These are phyloP conservation scores for Diaporthe citriasiana DNA, from an alignment of 2,329 filamentous ascomycete species.

Conservation along the genomic window DNA sequence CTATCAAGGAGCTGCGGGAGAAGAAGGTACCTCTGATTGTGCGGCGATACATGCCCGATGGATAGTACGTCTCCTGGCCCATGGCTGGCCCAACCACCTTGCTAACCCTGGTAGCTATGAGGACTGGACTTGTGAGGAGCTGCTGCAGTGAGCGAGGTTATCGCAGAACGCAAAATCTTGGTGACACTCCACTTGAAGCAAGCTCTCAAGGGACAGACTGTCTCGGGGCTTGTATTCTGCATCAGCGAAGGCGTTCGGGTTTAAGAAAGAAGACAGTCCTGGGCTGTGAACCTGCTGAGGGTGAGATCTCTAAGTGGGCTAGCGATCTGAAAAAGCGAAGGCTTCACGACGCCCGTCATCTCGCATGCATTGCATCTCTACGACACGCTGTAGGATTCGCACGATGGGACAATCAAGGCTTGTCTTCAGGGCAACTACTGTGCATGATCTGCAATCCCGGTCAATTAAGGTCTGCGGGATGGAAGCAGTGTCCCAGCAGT, in stretches of 20 bases:
- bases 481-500: not conserved
- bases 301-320: not conserved
- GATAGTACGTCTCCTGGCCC: constrained; percentile 76
- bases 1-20: constrained; percentile 95
- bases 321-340: constrained; percentile 7
- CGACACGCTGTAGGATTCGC: not conserved
- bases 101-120: constrained; percentile 78
- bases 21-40: constrained; percentile 99
- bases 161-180: constrained; percentile 9
- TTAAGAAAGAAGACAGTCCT: constrained; percentile 37
- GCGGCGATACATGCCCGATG: constrained; percentile 94
- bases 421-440: not conserved
- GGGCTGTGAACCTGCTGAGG: constrained; percentile 17
- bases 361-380: not conserved
- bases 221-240: constrained; percentile 43
- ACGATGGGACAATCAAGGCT: not conserved
- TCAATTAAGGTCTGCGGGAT: not conserved
- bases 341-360: not conserved
- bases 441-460: not conserved
- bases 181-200: constrained; percentile 30
- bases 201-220: constrained; percentile 32
- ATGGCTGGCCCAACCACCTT: constrained; percentile 10
- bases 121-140: constrained; percentile 98
- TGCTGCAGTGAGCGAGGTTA: constrained; percentile 69
- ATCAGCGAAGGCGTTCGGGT: constrained; percentile 52